Evolutionary conservation across 202 grass and related monocot species (phyloP).

Genomic region (Zizania palustris): DNA sequence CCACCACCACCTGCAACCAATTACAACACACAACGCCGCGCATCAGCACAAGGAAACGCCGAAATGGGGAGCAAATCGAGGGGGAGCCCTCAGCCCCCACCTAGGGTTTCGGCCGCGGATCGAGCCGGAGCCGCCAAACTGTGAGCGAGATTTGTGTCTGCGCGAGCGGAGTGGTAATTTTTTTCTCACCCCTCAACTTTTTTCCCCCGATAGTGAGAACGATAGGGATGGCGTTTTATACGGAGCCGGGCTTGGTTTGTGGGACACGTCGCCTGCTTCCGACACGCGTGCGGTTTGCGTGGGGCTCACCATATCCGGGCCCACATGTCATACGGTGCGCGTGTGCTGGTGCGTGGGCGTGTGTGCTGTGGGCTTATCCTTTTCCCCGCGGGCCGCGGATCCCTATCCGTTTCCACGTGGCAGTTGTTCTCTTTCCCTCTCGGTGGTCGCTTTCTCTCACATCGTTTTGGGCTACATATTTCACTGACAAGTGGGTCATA

Average conservation of each 20-base stretch:
- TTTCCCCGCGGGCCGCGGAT: slow-evolving; percentile 36
- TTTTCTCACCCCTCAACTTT: no score
- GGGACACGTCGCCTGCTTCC: slow-evolving; percentile 45
- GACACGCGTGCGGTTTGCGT: background rate
- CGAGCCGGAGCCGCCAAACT: slow-evolving; percentile 14
- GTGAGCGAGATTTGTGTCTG: slow-evolving; percentile 59
- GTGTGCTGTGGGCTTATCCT: background rate
- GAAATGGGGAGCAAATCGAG: slow-evolving; percentile 40
- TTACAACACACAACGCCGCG: slow-evolving; percentile 25
- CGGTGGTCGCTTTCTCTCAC: background rate
- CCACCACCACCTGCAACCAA: slow-evolving; percentile 12
- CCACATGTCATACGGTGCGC: slow-evolving; percentile 3
- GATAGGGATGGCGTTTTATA: slow-evolving; percentile 48
- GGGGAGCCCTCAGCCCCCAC: no score
- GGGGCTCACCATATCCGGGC: no score
- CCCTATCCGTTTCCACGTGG: slow-evolving; percentile 61
- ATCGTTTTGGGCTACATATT: rapidly evolving
- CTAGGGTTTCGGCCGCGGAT: slow-evolving; percentile 66
- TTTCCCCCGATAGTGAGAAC: no score
- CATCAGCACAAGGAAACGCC: background rate
- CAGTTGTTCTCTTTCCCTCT: background rate
- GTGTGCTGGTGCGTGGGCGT: no score
- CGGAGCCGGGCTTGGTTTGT: slow-evolving; percentile 44
- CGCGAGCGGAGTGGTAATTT: slow-evolving; percentile 10
- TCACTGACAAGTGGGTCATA: background rate